Conservation (phyloP, 768 basidiomycete genomes). For the Asterophora parasitica region DNA sequence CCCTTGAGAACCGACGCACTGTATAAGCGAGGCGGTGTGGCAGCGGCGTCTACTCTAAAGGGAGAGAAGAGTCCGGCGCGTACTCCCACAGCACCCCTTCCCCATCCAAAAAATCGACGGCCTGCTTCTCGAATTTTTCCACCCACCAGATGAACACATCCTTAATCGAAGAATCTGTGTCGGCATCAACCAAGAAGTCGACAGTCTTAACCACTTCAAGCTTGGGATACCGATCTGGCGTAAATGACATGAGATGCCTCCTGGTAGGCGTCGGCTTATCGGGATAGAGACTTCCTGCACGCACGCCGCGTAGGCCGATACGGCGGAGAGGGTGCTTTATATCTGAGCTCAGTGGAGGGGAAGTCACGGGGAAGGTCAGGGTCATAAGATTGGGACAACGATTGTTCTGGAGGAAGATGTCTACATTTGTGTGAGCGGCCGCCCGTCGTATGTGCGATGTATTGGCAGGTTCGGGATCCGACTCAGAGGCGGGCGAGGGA, state of each 20-base stretch:
- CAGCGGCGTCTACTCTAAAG: neutral
- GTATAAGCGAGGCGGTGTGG: too few relatives aligned
- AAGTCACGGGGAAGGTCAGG: conserved; percentile 36
- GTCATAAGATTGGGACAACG: conserved; percentile 43
- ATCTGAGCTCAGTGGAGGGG: conserved; percentile 25
- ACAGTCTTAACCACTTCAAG: conserved; percentile 44
- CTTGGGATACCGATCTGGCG: conserved; percentile 35
- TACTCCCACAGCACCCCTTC: conserved; percentile 52
- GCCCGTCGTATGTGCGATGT: conserved; percentile 20
- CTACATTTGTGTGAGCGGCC: conserved; percentile 32
- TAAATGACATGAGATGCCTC: conserved; percentile 40
- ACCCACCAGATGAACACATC: conserved; percentile 54
- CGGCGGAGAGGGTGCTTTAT: conserved; percentile 36
- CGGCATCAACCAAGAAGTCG: conserved; percentile 43
- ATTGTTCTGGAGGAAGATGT: conserved; percentile 37
- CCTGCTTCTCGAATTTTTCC: conserved; percentile 43
- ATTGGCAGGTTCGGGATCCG: conserved; percentile 30
- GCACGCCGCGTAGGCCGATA: conserved; percentile 42
- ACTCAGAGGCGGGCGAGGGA: conserved; percentile 28
- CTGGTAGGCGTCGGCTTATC: conserved; percentile 32
- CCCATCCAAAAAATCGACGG: conserved; percentile 49
- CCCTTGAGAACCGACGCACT: too few relatives aligned
- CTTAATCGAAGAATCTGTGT: conserved; percentile 36
- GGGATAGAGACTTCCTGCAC: conserved; percentile 39
- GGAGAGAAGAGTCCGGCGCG: conserved; percentile 18